Evolutionary conservation across 257 asterid genomes (phyloP).

Genomic region (Solanum chaucha): DNA sequence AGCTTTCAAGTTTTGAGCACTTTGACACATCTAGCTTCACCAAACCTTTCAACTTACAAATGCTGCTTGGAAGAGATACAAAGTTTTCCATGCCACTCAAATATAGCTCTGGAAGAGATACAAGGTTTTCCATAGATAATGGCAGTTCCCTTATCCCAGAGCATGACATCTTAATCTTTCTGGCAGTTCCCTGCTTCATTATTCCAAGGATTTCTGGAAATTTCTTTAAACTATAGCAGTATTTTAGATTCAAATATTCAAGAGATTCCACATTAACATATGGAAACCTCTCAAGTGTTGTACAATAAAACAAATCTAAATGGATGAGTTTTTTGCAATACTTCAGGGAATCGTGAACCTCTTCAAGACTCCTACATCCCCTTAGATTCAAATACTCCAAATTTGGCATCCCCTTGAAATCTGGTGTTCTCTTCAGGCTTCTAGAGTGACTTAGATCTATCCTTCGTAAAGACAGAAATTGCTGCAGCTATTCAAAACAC

Average conservation of each 20-base stretch:
- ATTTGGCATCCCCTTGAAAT: not conserved
- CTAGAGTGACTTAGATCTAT: not conserved
- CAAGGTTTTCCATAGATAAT: not conserved
- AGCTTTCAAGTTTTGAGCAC: too few species aligned
- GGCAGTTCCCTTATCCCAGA: not conserved
- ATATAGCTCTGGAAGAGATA: not conserved
- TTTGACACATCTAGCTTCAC: too few species aligned
- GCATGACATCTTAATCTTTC: not conserved
- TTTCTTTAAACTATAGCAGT: not conserved
- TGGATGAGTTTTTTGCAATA: not conserved
- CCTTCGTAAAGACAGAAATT: not conserved
- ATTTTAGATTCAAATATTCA: fast-evolving
- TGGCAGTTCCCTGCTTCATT: too few species aligned
- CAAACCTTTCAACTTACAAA: too few species aligned
- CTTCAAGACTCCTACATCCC: fast-evolving
- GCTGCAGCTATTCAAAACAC: not conserved
- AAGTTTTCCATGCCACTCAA: fast-evolving
- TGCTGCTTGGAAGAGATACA: not conserved
- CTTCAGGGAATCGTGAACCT: not conserved
- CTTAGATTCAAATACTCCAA: not conserved
- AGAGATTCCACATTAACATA: not conserved
- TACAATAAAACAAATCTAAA: fast-evolving
- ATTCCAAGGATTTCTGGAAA: not conserved
- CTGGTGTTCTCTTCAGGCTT: not conserved
- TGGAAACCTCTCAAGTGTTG: not conserved